Base-by-base conservation (phyloP, 108 stramenopile genomes). In the Nitzschia sp. region DNA sequence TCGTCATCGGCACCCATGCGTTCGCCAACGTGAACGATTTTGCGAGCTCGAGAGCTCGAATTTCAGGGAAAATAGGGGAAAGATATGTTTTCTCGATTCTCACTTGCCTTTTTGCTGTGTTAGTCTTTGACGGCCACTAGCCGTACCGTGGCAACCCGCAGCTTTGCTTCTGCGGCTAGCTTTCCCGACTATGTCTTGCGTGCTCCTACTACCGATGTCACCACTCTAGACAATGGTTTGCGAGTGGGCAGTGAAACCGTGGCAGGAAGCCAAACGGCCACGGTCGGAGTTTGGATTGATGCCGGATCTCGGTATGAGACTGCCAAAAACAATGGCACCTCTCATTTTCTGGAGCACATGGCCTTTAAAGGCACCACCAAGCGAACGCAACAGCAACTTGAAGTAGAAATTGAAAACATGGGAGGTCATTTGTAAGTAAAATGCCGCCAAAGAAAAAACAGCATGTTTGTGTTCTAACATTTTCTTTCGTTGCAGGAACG, bases 271-370 rank as follows among this genome's bases (percentile, higher is more conserved):
- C 79, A 82, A 66, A 94, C 95, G 11, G 93, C 93, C 59, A 94
- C 93, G 21, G 89, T 94, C 56, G 93, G 93, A 15, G 91, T 94
- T 8, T 94, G 91, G 89, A 93, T 96, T 67, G 93, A 91, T 66
- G 91, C 92, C 42, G 94, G 92, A 15, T 88, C 87, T 1, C 85
- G 99, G 1, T 99, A 98, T 83, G 99, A 99, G 89, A 99, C 97
- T 0, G 83, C 76, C 5, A 64, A 75, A 47, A 99, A 98, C 92
- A 99, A 99, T 77, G 99, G 99, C 54, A 95, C 92, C n/a, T 97
- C 97, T 6, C 99, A 99, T 80, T 99, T 99, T 77, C 78, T 99
- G 59, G 99, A 99, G 82, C 99, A 99, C 91, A 97, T 99, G 96
- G 95, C 96, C 62, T 99, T 99, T 88, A 99, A 99, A 85, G 99